Base-by-base conservation (phyloP, 2,329 filamentous ascomycete genomes). In the Fusarium udum region DNA sequence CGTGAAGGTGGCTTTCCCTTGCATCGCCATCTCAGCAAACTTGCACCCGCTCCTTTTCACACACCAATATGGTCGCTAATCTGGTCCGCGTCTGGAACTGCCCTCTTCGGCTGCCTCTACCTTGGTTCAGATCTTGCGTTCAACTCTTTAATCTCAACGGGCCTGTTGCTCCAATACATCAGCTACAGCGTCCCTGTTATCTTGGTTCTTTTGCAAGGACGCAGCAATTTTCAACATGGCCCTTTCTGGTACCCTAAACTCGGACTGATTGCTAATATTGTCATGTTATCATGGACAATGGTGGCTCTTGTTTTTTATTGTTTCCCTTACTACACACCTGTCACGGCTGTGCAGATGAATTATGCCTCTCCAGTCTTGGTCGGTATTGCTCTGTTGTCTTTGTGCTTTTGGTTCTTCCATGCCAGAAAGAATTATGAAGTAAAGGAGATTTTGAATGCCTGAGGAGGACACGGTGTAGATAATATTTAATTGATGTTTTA, bases 1-100 rank as follows among this genome's bases (percentile, higher is more conserved):
- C 63, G 63, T 4, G 63, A 66, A 42, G 49, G 46, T 8, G 63
- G 63, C 3, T 66, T 66, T n/a, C 63, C 49, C 2, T n/a, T 65
- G 3, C 49, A 65, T 26, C 36, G 20, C 7, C 36, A 65, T 28
- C 63, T 57, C 22, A 66, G 49, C 24, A 65, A 66, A 16, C 42
- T 66, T 22, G 61, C 61, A 4, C 49, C 61, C 34, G 32, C 49
- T 18, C 63, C 63, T 15, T 31, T 58, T 24, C 42, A 65, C 5
- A 66, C 61, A 1, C 61, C 36, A 4, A 36, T 49, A 18, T 65
- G 64, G 64, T 65, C 42, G 4, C 11, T 65, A 22, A 42, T 65
- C 13, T 57, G 34, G 36, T 65, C 42, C 4, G 61, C 61, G 10
- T 42, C 64, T 11, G 36, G 28, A 4, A 65, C 61, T 26, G 42